Evolutionary conservation across 306 rosid species (phyloP).

Genomic region (Geum urbanum): DNA sequence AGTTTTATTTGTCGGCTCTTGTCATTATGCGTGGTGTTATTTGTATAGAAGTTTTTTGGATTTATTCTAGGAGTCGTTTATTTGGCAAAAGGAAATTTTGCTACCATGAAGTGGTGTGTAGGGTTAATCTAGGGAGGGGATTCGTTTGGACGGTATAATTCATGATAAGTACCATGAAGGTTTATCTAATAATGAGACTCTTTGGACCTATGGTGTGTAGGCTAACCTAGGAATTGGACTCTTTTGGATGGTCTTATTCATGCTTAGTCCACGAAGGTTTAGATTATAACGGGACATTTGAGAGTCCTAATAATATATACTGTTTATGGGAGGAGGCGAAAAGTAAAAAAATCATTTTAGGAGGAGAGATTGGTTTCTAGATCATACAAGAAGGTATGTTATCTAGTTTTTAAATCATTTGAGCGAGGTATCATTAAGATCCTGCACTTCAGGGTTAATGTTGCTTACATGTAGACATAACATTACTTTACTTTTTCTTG

Average conservation of each 20-base stretch:
- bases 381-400: neutral
- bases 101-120: neutral
- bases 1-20: neutral
- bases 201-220: neutral
- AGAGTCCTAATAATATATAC: neutral
- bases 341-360: neutral
- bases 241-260: neutral
- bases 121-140: neutral
- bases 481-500: neutral
- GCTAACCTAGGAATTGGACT: neutral
- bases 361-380: slow-evolving; percentile 6
- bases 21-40: neutral
- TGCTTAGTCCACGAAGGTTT: neutral
- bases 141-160: neutral
- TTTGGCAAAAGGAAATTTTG: neutral
- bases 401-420: neutral
- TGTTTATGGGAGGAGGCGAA: neutral
- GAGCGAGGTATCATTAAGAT: neutral
- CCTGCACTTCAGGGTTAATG: neutral
- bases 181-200: neutral
- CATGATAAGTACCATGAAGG: neutral
- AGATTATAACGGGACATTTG: neutral
- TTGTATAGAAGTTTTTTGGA: neutral
- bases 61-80: neutral
- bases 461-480: neutral